Evolutionary conservation across 202 grass and related monocot species (phyloP).

Genomic region (Eragrostis tef): DNA sequence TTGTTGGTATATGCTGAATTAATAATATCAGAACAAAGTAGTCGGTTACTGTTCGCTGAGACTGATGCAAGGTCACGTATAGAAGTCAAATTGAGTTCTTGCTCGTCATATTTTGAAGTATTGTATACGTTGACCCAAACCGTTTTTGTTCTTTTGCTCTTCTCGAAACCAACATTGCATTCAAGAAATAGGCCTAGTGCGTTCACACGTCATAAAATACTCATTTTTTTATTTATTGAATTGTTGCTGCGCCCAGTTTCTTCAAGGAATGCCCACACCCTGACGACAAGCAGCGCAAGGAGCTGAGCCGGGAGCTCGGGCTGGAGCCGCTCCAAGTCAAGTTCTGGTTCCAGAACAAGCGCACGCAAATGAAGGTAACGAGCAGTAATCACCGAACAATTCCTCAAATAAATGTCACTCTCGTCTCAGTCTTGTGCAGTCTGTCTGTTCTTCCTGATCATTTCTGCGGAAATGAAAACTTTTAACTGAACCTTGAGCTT

Average conservation of each 20-base stretch:
- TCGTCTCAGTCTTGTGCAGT: neutral
- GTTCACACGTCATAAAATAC: constrained; percentile 23
- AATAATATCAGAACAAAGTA: constrained; percentile 12
- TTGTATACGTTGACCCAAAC: constrained; percentile 46
- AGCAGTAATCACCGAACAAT: too few species aligned
- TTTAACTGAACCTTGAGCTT: neutral
- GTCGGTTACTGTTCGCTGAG: constrained; percentile 19
- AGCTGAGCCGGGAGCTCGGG: constrained; percentile 87
- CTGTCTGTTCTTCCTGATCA: neutral
- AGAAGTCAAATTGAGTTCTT: constrained; percentile 48
- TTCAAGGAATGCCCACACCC: constrained; percentile 97
- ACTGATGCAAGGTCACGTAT: constrained; percentile 22
- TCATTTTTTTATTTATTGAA: neutral
- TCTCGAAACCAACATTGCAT: constrained; percentile 31
- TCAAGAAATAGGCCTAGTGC: neutral
- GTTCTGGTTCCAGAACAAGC: constrained; percentile 99
- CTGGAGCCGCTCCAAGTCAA: constrained; percentile 96
- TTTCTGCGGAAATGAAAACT: neutral
- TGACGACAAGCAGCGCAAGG: constrained; percentile 97
- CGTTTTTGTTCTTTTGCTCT: constrained; percentile 53
- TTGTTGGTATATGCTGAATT: constrained; percentile 20
- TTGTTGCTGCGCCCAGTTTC: constrained; percentile 55
- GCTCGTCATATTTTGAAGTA: constrained; percentile 1
- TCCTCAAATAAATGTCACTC: too few species aligned
- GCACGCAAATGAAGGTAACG: constrained; percentile 91